Evolutionary conservation across 2,329 filamentous ascomycete species (phyloP), one percentile per base, ranked within the genome.

Genomic region (Dothistroma pini): DNA sequence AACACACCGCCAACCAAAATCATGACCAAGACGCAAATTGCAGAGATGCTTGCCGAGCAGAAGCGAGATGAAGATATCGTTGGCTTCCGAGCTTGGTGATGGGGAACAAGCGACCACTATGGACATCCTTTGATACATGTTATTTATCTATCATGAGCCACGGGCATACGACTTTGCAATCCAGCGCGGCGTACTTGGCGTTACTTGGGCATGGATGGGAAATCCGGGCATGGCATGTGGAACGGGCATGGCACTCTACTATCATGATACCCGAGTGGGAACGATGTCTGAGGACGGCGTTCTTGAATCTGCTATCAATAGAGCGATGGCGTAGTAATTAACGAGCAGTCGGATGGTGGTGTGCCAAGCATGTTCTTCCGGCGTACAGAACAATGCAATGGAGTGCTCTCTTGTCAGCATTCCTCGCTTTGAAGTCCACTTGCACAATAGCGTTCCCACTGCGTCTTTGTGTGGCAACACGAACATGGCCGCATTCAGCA

Each of bases 41-140:
- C 72, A 58, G 65, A 63, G 60, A 50, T 66, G 31, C 67, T 69
- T 59, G 64, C 68, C 4, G 70, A 72, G 66, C 63, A 63, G 61
- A 71, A 70, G 63, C 65, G 64, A 25, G 71, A 71, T 56, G 66
- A 67, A 3, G 71, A 73, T 58, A 70, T 69, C 54, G 67, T 71
- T 10, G 58, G 60, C 16, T 63, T 60, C 14, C 51, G 59, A 35
- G 57, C 64, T 8, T 66, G 62, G 64, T 66, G 41, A 63, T 54
- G 16, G 25, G n/a, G 31, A 22, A n/a, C 14, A 38, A 31, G 22
- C 29, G 22, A 51, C 22, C 35, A 56, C 32, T 54, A 54, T n/a
- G 38, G 32, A 19, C 16, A 29, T 14, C 21, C 29, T 51, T 29
- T 53, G 35, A 61, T 10, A 49, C 31, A 53, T 21, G 21, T n/a